These are phyloP conservation scores for Cocos nucifera DNA, from an alignment of 176 grass and related monocot species.

Conservation along the genomic window DNA sequence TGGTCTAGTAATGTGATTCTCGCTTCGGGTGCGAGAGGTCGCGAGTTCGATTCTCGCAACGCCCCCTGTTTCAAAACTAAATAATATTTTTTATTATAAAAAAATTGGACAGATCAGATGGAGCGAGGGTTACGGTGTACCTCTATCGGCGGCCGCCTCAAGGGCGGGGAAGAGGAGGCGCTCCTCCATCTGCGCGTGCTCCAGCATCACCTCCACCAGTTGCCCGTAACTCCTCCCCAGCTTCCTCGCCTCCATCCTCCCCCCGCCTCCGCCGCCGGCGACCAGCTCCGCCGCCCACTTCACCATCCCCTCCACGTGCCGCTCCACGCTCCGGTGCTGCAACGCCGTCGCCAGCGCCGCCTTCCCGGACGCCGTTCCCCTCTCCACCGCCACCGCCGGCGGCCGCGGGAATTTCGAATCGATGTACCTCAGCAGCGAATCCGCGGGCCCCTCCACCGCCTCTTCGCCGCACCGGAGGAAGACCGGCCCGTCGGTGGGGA, in stretches of 20 bases:
- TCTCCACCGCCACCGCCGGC: slow-evolving; percentile 17
- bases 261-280: slow-evolving; percentile 9
- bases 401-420: slow-evolving; percentile 60
- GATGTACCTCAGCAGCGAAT: slow-evolving; percentile 53
- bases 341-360: slow-evolving; percentile 53
- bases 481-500: slow-evolving; percentile 59
- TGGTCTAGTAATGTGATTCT: slow-evolving; percentile 98
- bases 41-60: slow-evolving; percentile 32
- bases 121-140: slow-evolving; percentile 8
- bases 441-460: slow-evolving; percentile 42
- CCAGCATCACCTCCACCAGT: slow-evolving; percentile 82
- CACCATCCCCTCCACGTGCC: slow-evolving; percentile 68
- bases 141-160: slow-evolving; percentile 57
- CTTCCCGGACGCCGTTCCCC: slow-evolving; percentile 27
- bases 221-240: slow-evolving; percentile 65
- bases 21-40: slow-evolving; percentile 93
- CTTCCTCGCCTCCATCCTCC: slow-evolving; percentile 56
- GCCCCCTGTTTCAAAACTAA: too few relatives aligned
- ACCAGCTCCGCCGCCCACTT: slow-evolving; percentile 50
- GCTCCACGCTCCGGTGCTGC: slow-evolving; percentile 77
- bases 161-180: slow-evolving; percentile 69
- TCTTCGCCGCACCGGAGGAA: slow-evolving; percentile 62
- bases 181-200: slow-evolving; percentile 99
- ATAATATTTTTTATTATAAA: too few relatives aligned
- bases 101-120: too few relatives aligned